A percentile compares a stretch with the other conserved stretches of the same genome.
Evolutionary conservation across 176 grass and related monocot genomes (phyloP).

Genomic region (Hsuehochloa calcarea): DNA sequence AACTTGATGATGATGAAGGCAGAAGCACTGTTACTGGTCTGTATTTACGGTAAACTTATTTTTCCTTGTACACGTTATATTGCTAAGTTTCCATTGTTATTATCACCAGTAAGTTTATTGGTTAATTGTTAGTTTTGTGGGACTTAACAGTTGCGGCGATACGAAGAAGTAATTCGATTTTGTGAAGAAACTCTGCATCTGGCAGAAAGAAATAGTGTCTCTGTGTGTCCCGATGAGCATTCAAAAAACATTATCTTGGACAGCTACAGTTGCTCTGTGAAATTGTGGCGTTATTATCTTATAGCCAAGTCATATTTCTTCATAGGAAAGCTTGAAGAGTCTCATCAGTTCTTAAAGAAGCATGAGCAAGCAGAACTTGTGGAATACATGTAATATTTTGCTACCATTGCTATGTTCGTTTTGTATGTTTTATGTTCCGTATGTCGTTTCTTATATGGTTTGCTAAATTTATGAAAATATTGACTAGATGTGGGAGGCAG

Average conservation of each 20-base stretch:
- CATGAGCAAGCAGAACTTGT: slow-evolving; percentile 39
- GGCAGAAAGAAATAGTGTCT: slow-evolving; percentile 56
- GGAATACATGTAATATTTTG: slow-evolving; percentile 36
- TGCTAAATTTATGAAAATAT: slow-evolving; percentile 34
- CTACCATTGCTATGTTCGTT: slow-evolving; percentile 12
- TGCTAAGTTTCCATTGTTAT: slow-evolving; percentile 1
- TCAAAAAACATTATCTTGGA: slow-evolving; percentile 27
- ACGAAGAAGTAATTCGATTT: slow-evolving; percentile 74
- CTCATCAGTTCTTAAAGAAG: slow-evolving; percentile 56
- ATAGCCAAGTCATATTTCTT: slow-evolving; percentile 79
- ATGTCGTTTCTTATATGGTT: neutral
- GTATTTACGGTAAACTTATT: slow-evolving; percentile 65
- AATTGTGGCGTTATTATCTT: slow-evolving; percentile 62
- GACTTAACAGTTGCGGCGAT: slow-evolving; percentile 52
- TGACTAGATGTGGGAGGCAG: slow-evolving; percentile 43
- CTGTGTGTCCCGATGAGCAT: slow-evolving; percentile 25
- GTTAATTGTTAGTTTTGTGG: slow-evolving; percentile 32
- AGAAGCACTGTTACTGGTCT: slow-evolving; percentile 74
- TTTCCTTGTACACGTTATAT: slow-evolving; percentile 11
- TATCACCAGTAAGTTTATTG: neutral
- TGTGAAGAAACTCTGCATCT: slow-evolving; percentile 54
- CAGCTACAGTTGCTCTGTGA: slow-evolving; percentile 23
- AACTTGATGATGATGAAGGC: slow-evolving; percentile 89
- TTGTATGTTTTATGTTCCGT: slow-evolving; percentile 19
- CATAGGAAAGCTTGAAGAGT: slow-evolving; percentile 73